These are phyloP conservation scores for Petunia hybrid DNA, from an alignment of 305 asterid genomes.

Conservation along the genomic window DNA sequence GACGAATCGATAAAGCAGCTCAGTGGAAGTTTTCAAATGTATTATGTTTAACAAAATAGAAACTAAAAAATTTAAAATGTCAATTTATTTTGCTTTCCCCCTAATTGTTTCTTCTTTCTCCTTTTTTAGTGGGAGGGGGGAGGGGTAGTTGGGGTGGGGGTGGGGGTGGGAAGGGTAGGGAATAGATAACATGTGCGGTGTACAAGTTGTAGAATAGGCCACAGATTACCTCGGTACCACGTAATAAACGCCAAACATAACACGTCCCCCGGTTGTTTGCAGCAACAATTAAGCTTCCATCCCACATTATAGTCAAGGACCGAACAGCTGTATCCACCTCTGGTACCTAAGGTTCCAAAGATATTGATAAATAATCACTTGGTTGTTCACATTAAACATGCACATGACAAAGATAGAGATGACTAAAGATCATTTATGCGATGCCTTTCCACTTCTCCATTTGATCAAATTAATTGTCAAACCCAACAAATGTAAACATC, in stretches of 20 bases:
- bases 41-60: not conserved
- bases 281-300: constrained; percentile 95
- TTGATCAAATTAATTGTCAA: not conserved
- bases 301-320: constrained; percentile 97
- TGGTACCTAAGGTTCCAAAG: constrained; percentile 68
- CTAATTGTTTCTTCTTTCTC: not conserved
- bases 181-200: not conserved
- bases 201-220: not conserved
- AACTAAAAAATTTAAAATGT: constrained; percentile 15
- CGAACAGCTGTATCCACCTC: constrained; percentile 97
- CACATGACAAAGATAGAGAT: constrained; percentile 6
- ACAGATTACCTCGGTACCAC: constrained; percentile 75
- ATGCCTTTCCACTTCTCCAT: not conserved
- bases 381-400: constrained; percentile 4
- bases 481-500: constrained; percentile 4
- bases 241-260: constrained; percentile 91
- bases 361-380: constrained; percentile 22
- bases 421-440: not conserved
- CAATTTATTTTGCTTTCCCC: not conserved
- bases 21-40: not conserved
- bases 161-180: no score
- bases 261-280: constrained; percentile 95
- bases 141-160: no score
- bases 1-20: constrained; percentile 13
- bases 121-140: no score